Evolutionary conservation across 2,329 filamentous ascomycete genomes (phyloP), one percentile per base, ranked within the genome.

Genomic region (Monilinia polystroma): DNA sequence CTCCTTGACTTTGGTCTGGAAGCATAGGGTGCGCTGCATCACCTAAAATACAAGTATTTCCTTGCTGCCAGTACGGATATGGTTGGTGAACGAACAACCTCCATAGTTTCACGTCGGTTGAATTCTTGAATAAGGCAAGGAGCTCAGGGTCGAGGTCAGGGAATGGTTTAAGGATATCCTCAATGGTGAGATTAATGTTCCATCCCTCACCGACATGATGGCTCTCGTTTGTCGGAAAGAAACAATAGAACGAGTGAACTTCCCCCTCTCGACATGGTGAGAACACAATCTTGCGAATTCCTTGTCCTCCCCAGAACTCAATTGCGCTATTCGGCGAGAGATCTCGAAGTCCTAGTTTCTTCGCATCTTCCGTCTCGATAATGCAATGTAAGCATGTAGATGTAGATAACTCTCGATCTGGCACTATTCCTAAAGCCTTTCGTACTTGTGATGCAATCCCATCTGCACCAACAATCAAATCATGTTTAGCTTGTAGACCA

Each of bases 11-110:
- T 74, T 90, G 87, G 71, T 90, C 82, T 1, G 87, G 87, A 83
- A 89, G 85, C 84, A 88, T 88, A 1, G 87, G 87, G 72, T 90
- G 87, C 1, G 81, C 87, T 12, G 88, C 87, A 72, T 90, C 88
- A 5, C 88, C 88, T 14, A 90, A 75, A 0, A 90, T 77, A 60
- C 84, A 86, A 1, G 83, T 82, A 29, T 76, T 79, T 18, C 76
- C 77, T 70, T 83, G 83, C 59, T 80, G 77, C 67, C 85, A 79
- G 70, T 86, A 85, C 0, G 83, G 82, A 68, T 89, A 90, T 1
- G 85, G 85, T 32, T 83, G 76, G 74, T 90, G 87, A 23, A 86
- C 64, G 32, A 54, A 69, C 11, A 70, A 63, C 29, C 73, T 59
- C 75, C 74, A 75, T 45, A 72, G 73, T 53, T 76, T 74, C 63